These are phyloP conservation scores for Nakazawaea siamensis DNA, from an alignment of 805 yeast genomes.

Conservation along the genomic window DNA sequence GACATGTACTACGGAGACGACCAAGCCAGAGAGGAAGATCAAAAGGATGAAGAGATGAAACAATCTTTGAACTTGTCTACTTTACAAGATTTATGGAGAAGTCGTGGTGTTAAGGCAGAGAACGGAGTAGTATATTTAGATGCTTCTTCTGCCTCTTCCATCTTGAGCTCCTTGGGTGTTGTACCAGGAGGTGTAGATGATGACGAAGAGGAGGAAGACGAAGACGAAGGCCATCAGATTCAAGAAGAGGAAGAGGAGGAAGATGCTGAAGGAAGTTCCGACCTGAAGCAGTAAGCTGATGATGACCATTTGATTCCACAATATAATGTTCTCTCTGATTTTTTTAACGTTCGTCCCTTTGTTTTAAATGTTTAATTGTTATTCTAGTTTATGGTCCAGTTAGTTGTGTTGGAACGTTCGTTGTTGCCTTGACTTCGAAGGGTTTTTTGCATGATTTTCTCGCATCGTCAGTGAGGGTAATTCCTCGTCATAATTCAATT, in stretches of 20 bases:
- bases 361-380: no score
- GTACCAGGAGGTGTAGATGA: conserved; percentile 23
- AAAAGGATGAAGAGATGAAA: conserved; percentile 24
- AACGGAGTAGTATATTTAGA: conserved; percentile 62
- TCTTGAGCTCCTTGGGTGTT: conserved; percentile 43
- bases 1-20: conserved; percentile 14
- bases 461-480: no score
- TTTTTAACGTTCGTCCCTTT: no score
- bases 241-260: conserved; percentile 17
- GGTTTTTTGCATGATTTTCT: no score
- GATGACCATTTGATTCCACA: no score
- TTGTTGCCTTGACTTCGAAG: no score
- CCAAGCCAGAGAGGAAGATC: conserved; percentile 14
- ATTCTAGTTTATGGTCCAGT: no score
- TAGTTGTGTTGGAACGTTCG: no score
- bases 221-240: conserved; percentile 17
- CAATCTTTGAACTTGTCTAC: conserved; percentile 21
- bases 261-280: background rate
- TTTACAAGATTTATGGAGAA: conserved; percentile 29
- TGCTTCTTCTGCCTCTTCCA: conserved; percentile 53
- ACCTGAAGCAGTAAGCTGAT: no score
- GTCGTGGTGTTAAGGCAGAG: conserved; percentile 42
- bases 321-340: no score
- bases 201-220: conserved; percentile 20
- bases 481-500: no score